Percentiles rank a stretch among this genome's conserved stretches.
Conservation (phyloP, 495 filamentous ascomycete species). For the Trichodelitschia bisporula region DNA sequence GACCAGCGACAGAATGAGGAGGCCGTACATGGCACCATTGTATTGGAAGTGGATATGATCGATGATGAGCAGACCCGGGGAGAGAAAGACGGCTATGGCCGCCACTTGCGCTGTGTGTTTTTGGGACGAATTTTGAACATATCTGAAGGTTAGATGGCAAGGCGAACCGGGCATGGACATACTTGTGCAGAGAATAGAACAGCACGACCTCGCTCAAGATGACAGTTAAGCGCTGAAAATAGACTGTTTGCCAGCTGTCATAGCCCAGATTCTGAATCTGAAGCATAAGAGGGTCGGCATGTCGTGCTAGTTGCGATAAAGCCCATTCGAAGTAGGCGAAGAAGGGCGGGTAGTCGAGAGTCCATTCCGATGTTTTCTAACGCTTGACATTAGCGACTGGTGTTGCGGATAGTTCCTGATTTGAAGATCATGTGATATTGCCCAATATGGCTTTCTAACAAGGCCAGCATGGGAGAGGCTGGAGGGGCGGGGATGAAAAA, state of each 20-base stretch:
- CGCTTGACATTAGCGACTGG: not conserved
- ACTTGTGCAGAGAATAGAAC: slow-evolving; percentile 64
- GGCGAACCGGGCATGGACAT: slow-evolving; percentile 6
- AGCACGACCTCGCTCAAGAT: slow-evolving; percentile 70
- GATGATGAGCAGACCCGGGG: slow-evolving; percentile 84
- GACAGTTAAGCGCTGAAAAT: slow-evolving; percentile 75
- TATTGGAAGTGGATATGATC: slow-evolving; percentile 99
- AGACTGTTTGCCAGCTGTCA: slow-evolving; percentile 75
- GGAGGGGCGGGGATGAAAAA: too few relatives aligned
- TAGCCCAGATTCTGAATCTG: slow-evolving; percentile 58
- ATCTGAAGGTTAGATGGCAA: slow-evolving; percentile 23
- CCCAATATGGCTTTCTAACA: too few relatives aligned
- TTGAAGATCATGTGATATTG: not conserved
- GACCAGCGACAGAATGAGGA: slow-evolving; percentile 66
- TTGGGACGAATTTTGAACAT: slow-evolving; percentile 40
- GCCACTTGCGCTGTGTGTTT: slow-evolving; percentile 69
- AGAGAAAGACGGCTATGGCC: slow-evolving; percentile 72
- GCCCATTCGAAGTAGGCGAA: slow-evolving; percentile 94
- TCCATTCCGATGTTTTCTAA: slow-evolving; percentile 86
- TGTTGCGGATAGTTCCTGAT: not conserved
- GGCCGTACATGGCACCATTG: slow-evolving; percentile 86
- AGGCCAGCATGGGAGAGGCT: too few relatives aligned
- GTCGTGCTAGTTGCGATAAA: slow-evolving; percentile 55
- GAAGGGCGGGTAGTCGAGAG: slow-evolving; percentile 93
- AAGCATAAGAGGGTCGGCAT: slow-evolving; percentile 61